Base-by-base conservation (phyloP, 164 flowering plant genomes). In the Chimonanthus salicifolius region DNA sequence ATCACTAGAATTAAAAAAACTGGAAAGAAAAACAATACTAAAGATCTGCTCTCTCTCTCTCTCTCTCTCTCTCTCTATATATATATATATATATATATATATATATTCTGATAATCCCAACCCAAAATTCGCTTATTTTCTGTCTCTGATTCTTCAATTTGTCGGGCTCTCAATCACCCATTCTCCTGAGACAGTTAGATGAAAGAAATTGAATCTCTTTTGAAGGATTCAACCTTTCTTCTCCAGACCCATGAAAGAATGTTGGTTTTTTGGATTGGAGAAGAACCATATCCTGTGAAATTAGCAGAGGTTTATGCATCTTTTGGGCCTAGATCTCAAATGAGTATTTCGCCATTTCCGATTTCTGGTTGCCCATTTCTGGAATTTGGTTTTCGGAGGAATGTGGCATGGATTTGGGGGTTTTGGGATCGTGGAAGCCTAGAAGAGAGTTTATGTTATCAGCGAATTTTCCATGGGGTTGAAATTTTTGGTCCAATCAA, bases 401-500 rank as follows among this genome's bases (percentile, higher is more conserved):
- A 64, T 72, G 75, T 63, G 43, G 73, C 68, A 71, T 79, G 84
- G 79, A 69, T 58, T 71, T 50, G 70, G 64, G 72, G 47, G 62
- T 58, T 49, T 72, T 46, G 47, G 75, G 79, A 68, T 60, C 74
- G 69, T 69, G 71, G 20, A 75, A 67, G 71, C 49, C 72, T 74
- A 70, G 79, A 9, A 69, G 72, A 21, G 73, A 47, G 67, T 76
- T 76, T 70, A 71, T 13, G 68, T 62, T 69, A 64, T 75, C 47
- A 49, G 69, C 78, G 50, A 76, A 77, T 64, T 69, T 60, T 43
- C 77, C 77, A 4, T 77, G 75, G 67, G 83, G 80, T 69, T 79
- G 62, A 69, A n/a, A 21, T 51, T 44, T 11, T 66, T 15, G n/a
- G 48, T 44, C 48, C 68, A 66, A 66, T 66, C n/a, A 48, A 54